Base-by-base conservation (phyloP, 2,329 filamentous ascomycete genomes). In the Monosporascus sp. region DNA sequence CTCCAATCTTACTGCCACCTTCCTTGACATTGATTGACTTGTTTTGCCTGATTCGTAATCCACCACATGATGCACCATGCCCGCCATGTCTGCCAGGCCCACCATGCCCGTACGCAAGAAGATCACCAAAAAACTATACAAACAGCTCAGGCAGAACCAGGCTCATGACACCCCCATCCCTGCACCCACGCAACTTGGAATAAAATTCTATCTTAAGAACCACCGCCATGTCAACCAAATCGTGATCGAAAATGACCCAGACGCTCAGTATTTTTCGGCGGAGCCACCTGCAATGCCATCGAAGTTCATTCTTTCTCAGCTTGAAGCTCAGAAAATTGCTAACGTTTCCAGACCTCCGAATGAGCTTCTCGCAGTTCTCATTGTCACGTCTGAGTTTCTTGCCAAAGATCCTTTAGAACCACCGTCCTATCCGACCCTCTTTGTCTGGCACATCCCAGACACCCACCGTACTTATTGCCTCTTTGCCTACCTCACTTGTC, bases 251-350 rank as follows among this genome's bases (percentile, higher is more conserved):
- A 37, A 48, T 40, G 44, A 51, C 27, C 16, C 20, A 9, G 22
- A 49, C 17, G 14, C 37, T 35, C 3, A n/a, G 6, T 14, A 49
- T 9, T 37, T 43, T 19, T 40, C 45, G 20, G 44, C 41, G 26
- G 17, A 53, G 17, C 48, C 53, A n/a, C 47, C 52, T 22, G 37
- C 58, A 47, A 60, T 57, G 52, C 55, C 63, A 48, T 68, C 72
- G 7, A 63, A 65, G 24, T 75, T 75, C 54, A 65, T 76, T 20
- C 51, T 66, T 37, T 74, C 72, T 37, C 74, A 77, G 55, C 64
- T 74, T 27, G 62, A 73, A 52, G 68, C 70, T 2, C 70, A 75
- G 57, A 63, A 62, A 45, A 63, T 75, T 55, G 66, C 70, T 63
- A 61, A 74, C 50, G 49, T 62, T 26, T 50, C 54, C 46, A 72